Evolutionary conservation across 2,329 filamentous ascomycete species (phyloP), one percentile per base, ranked within the genome.

Genomic region (Epichloe uncinata): DNA sequence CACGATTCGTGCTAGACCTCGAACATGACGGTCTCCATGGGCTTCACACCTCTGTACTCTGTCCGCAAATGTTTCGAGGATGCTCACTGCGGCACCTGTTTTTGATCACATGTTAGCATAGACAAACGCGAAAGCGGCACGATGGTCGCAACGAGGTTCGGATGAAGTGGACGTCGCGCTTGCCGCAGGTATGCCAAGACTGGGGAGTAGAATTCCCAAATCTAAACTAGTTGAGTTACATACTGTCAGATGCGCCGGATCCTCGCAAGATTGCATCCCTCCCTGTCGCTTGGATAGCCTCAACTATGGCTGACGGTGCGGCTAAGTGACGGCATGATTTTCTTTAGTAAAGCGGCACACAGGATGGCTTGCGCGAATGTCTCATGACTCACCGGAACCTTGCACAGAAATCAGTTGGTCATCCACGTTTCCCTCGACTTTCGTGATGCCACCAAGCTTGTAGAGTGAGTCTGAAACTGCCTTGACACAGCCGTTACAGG

Each of bases 241-340:
- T 74, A 89, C 87, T 87, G 69, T 96, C 84, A 62, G 87, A 84
- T 58, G 76, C 78, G 55, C 93, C 93, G 52, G 85, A 90, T 50
- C 93, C 93, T 57, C 93, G 84, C 51, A 98, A 71, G 61, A 98
- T 96, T 43, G 91, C 91, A 77, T 97, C 91, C 61, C 89, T 81
- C 48, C 93, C 93, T 9, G 90, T 96, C 42, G 77, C 75, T 70
- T 96, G 86, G 56, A 97, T 95, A 7, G 91, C 85, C 54, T 82
- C 74, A 33, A 96, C 89, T 56, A 97, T 95, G 43, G 84, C 79
- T 48, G 90, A 96, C 15, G 93, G 93, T 18, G 93, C 81, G 57
- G 87, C 87, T 78, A 59, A 41, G 38, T n/a, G 38, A 37, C 35
- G 18, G 42, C 15, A 49, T 20, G 36, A 8, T 15, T 18, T 35